phyloP scores from a whole-genome alignment of 495 filamentous ascomycete species.

The Geopyxis carbonaria region DNA sequence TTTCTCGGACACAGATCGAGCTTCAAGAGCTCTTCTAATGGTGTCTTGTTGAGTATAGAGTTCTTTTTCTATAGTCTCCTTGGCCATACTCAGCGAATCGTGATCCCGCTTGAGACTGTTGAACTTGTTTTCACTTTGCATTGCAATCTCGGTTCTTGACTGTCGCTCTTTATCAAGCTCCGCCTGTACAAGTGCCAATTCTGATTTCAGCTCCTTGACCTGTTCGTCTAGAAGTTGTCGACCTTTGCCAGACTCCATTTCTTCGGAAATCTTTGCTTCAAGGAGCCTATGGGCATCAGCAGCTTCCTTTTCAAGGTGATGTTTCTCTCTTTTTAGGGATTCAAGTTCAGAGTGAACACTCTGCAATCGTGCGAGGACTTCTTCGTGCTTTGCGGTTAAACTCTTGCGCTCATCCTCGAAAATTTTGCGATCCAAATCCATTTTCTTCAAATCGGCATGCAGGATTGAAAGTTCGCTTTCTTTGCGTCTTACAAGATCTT shows the following conservation, averaged over 20 bases:
- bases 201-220: conserved; percentile 65
- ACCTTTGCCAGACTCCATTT: conserved; percentile 69
- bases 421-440: conserved; percentile 54
- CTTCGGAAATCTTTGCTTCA: conserved; percentile 75
- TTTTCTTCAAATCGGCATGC: conserved; percentile 61
- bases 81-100: conserved; percentile 75
- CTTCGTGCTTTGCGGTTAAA: conserved; percentile 59
- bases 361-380: conserved; percentile 55
- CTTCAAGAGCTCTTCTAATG: conserved; percentile 72
- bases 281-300: conserved; percentile 73
- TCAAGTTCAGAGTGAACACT: conserved; percentile 78
- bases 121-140: conserved; percentile 80
- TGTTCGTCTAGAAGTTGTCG: conserved; percentile 76
- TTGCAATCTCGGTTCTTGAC: conserved; percentile 86
- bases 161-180: conserved; percentile 85
- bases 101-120: conserved; percentile 67
- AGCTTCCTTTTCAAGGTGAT: conserved; percentile 70
- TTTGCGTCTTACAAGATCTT: conserved; percentile 79
- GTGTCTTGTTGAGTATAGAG: conserved; percentile 96
- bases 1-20: conserved; percentile 55
- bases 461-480: conserved; percentile 83
- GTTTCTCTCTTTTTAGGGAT: conserved; percentile 66
- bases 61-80: conserved; percentile 95
- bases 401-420: conserved; percentile 58
- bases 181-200: conserved; percentile 68